Percentiles rank a stretch among this genome's conserved stretches.
Conservation (phyloP, 2,329 filamentous ascomycete genomes). For the Xenosphaeropsis pyriputrescens region DNA sequence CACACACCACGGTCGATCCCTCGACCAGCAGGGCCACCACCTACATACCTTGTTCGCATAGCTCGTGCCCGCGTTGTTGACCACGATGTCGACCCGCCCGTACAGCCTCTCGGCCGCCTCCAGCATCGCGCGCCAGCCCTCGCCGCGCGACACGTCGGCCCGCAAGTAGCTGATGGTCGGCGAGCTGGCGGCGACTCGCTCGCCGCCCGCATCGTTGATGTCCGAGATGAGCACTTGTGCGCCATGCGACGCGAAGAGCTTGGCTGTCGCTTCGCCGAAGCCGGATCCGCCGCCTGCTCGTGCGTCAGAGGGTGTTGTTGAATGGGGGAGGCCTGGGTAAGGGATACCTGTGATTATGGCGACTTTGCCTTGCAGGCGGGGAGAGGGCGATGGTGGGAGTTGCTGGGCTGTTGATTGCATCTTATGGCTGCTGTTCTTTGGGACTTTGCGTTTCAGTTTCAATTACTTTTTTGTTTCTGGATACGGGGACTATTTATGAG, state of each 20-base stretch:
- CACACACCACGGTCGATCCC: too few species aligned
- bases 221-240: constrained; percentile 47
- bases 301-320: constrained; percentile 6
- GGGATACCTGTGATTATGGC: constrained; percentile 36
- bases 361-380: constrained; percentile 34
- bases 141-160: constrained; percentile 34
- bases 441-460: too few species aligned
- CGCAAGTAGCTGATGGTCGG: constrained; percentile 20
- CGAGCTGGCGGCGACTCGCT: constrained; percentile 25
- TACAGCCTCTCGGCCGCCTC: constrained; percentile 27
- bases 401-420: background rate
- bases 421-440: too few species aligned
- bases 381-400: background rate
- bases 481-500: too few species aligned
- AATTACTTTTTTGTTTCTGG: too few species aligned
- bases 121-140: constrained; percentile 37
- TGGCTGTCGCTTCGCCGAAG: constrained; percentile 47
- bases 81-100: constrained; percentile 38
- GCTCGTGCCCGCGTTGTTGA: constrained; percentile 46
- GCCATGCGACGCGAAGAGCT: constrained; percentile 43
- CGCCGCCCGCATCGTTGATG: constrained; percentile 36
- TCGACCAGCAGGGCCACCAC: too few species aligned
- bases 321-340: background rate
- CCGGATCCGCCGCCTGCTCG: constrained; percentile 38
- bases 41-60: constrained; percentile 43